Evolutionary conservation across 2,329 filamentous ascomycete genomes (phyloP), one percentile per base, ranked within the genome.

Genomic region (Colletotrichum sp.): DNA sequence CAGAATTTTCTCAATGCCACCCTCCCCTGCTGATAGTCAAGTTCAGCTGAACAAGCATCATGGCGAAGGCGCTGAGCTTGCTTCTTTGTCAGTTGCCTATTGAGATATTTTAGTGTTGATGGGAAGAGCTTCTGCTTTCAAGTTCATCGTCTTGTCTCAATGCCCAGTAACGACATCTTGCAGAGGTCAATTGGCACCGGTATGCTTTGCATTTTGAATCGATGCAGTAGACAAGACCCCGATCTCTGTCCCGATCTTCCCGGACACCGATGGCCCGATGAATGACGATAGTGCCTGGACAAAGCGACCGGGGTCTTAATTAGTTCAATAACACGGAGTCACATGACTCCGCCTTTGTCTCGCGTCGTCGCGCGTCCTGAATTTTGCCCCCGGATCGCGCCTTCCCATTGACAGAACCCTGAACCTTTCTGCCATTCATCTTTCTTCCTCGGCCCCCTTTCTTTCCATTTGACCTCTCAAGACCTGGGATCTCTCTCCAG

Each of bases 281-380:
- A 48, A 48, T 48, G 74, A 76, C 64, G 74, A 65, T 34, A n/a
- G n/a, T 75, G 55, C 63, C 43, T 59, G 30, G 59, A 30, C 24
- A 67, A 36, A 67, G 59, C 43, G 43, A n/a, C 43, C 52, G n/a
- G 70, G 21, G 28, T 15, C 15, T 55, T 39, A 43, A 76, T 73
- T 48, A 30, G 13, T 43, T 21, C 36, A 26, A 8, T 16, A 34
- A 74, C 80, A 76, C 74, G 75, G 77, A 26, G 18, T 71, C 78
- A 67, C 82, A 83, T 85, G 84, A 85, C 77, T 76, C 76, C 84
- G 83, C 79, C 81, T 72, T 78, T 63, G 71, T 79, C 80, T 85
- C 84, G 84, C 83, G 84, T 85, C 77, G 10, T 4, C 18, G 75
- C 72, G 34, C 70, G 68, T 65, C 72, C 55, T 52, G 6, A 18